Percentiles rank a stretch among this genome's conserved stretches.
Conservation (phyloP, 169 alveolate genomes). For the Blepharisma undulans region DNA sequence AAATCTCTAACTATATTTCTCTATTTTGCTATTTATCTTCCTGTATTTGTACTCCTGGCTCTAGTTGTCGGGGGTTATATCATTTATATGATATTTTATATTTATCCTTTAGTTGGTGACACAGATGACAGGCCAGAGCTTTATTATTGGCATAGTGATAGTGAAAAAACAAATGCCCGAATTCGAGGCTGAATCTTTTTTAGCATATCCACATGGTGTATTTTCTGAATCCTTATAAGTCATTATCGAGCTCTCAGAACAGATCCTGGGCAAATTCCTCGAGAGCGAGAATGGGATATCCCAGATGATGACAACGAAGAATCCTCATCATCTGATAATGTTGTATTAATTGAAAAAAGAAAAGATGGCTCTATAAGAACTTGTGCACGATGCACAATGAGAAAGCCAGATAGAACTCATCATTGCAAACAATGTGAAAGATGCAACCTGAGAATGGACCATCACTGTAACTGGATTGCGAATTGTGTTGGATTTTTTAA, state of each 20-base stretch:
- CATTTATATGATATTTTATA: background rate
- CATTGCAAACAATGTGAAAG: conserved; percentile 84
- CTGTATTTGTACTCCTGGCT: background rate
- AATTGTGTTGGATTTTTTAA: conserved; percentile 79
- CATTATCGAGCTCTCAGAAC: background rate
- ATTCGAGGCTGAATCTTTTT: background rate
- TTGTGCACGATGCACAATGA: conserved; percentile 49
- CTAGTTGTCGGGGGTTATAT: background rate
- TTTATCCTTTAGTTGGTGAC: background rate
- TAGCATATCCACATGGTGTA: background rate
- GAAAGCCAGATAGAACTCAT: conserved; percentile 89
- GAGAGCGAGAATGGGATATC: background rate
- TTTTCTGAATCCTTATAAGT: background rate
- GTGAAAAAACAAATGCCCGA: background rate
- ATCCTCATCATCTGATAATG: background rate
- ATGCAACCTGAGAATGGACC: conserved; percentile 89
- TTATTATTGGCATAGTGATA: background rate
- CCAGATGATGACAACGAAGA: background rate
- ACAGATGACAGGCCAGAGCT: conserved; percentile 18
- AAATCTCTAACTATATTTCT: too few species aligned
- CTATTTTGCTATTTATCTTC: background rate
- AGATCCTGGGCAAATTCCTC: background rate
- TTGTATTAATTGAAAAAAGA: background rate
- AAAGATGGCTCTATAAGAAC: conserved; percentile 40
- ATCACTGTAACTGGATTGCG: conserved; percentile 91